Conservation (phyloP, 1,284 basidiomycete species). For the Cryptococcus sp. region DNA sequence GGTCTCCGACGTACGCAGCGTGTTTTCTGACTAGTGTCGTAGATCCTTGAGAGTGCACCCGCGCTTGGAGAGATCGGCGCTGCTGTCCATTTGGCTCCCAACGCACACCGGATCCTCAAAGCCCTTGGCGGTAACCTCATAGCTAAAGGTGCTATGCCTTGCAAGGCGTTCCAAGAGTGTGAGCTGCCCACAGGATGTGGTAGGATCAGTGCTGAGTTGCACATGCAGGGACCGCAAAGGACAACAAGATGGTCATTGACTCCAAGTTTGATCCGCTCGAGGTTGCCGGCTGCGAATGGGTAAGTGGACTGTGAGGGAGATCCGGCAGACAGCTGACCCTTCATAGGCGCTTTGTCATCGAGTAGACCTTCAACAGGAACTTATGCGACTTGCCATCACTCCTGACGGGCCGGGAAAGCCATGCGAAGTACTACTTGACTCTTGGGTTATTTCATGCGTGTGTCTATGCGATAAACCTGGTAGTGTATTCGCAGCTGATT, state of each 20-base stretch:
- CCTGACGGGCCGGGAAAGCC: slow-evolving; percentile 19
- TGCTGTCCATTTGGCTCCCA: slow-evolving; percentile 35
- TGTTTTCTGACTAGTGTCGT: not conserved
- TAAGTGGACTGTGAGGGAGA: slow-evolving; percentile 13
- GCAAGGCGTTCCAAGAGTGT: slow-evolving; percentile 9
- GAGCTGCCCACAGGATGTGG: not conserved
- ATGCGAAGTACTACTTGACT: slow-evolving; percentile 15
- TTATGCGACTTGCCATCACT: slow-evolving; percentile 28
- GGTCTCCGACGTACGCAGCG: not conserved
- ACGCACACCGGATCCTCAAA: slow-evolving; percentile 26
- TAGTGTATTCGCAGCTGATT: not conserved
- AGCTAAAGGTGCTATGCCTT: slow-evolving; percentile 8
- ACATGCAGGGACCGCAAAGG: slow-evolving; percentile 5
- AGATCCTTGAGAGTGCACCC: slow-evolving; percentile 31
- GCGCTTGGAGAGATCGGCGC: slow-evolving; percentile 38
- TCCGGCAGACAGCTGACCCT: not conserved
- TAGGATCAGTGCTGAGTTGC: not conserved
- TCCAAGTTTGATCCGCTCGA: slow-evolving; percentile 8
- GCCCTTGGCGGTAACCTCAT: slow-evolving; percentile 20
- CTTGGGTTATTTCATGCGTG: slow-evolving; percentile 19
- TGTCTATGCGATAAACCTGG: not conserved
- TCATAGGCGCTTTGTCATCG: slow-evolving; percentile 44
- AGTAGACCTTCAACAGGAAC: slow-evolving; percentile 40
- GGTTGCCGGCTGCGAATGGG: slow-evolving; percentile 12
- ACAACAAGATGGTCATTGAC: slow-evolving; percentile 12